These are phyloP conservation scores for Wallacemonas collosoma DNA, from an alignment of 208 protist species.

Conservation along the genomic window DNA sequence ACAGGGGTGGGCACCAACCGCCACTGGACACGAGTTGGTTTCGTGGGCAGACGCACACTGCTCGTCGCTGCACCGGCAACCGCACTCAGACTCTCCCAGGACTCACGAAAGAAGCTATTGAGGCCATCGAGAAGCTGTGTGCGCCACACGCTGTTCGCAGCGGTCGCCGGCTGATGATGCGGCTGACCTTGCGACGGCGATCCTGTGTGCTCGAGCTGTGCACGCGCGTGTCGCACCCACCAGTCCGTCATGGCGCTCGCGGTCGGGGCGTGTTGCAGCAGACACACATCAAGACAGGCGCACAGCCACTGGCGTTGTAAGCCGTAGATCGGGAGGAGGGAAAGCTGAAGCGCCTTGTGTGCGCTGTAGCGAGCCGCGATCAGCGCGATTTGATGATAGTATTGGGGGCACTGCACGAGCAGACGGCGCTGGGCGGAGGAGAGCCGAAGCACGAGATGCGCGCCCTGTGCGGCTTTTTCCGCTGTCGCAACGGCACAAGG, in stretches of 20 bases:
- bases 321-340: slow-evolving; percentile 73
- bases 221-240: slow-evolving; percentile 38
- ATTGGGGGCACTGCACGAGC: slow-evolving; percentile 54
- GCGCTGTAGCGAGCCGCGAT: slow-evolving; percentile 65
- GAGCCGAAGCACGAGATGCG: neutral
- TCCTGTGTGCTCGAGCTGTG: slow-evolving; percentile 27
- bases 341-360: slow-evolving; percentile 83
- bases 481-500: too few relatives aligned
- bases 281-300: slow-evolving; percentile 66
- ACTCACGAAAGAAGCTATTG: neutral
- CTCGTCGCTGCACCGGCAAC: neutral
- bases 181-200: too few relatives aligned
- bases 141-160: too few relatives aligned
- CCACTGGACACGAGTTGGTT: neutral
- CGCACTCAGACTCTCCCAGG: slow-evolving; percentile 5
- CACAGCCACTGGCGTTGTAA: slow-evolving; percentile 51
- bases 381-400: slow-evolving; percentile 60
- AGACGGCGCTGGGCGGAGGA: slow-evolving; percentile 35
- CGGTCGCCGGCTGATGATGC: too few relatives aligned
- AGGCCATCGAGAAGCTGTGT: slow-evolving; percentile 6
- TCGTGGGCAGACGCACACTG: neutral
- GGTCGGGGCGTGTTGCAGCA: slow-evolving; percentile 59
- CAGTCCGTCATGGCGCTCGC: slow-evolving; percentile 49
- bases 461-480: too few relatives aligned
- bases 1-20: neutral